Evolutionary conservation across 495 filamentous ascomycete species (phyloP).

Genomic region (Neurospora pannonica): DNA sequence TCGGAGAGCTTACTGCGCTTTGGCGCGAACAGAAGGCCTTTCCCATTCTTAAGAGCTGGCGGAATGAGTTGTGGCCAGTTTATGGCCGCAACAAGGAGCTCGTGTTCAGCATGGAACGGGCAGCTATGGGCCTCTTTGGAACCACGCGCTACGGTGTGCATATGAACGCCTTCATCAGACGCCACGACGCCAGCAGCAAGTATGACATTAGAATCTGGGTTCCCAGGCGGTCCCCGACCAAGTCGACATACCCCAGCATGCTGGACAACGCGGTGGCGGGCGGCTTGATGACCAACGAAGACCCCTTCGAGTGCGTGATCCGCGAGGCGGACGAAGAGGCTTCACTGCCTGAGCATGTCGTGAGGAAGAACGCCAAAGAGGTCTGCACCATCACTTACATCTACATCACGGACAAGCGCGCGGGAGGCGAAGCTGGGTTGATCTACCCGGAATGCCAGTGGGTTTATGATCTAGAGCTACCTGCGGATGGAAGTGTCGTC

Average conservation of each 20-base stretch:
- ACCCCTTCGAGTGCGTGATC: constrained; percentile 66
- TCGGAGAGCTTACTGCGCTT: constrained; percentile 49
- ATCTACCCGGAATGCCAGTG: constrained; percentile 89
- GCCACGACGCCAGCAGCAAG: constrained; percentile 32
- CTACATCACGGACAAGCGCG: constrained; percentile 63
- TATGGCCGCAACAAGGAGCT: constrained; percentile 56
- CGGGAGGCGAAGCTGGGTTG: constrained; percentile 79
- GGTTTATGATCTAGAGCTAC: constrained; percentile 80
- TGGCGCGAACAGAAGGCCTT: constrained; percentile 60
- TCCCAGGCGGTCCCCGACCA: constrained; percentile 60
- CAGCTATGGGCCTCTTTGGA: constrained; percentile 72
- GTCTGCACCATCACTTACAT: constrained; percentile 77
- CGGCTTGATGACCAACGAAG: constrained; percentile 72
- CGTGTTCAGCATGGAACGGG: constrained; percentile 69
- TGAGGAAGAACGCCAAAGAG: constrained; percentile 46
- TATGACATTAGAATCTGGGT: constrained; percentile 73
- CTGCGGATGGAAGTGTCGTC: constrained; percentile 43
- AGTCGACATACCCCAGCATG: constrained; percentile 80
- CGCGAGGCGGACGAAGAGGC: constrained; percentile 89
- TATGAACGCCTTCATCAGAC: constrained; percentile 62
- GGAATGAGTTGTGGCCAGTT: constrained; percentile 79
- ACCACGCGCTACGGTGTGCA: constrained; percentile 85
- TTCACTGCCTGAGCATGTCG: constrained; percentile 60
- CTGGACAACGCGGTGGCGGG: constrained; percentile 93
- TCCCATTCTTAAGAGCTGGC: constrained; percentile 69